Conservation (phyloP, 345 rosid species). For the Populus nigra region DNA sequence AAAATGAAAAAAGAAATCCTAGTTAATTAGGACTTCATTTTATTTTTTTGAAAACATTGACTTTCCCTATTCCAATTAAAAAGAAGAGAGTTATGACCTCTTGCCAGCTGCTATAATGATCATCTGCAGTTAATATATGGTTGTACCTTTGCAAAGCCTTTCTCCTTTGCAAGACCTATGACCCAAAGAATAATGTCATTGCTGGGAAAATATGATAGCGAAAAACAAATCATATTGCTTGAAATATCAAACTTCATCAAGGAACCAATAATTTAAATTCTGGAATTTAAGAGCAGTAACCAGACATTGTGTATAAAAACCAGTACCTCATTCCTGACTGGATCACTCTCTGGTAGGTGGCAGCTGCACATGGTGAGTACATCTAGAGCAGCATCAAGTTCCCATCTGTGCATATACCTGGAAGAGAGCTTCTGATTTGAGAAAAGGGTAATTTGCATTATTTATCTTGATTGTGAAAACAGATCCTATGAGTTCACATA, state of each 20-base stretch:
- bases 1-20: neutral
- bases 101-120: constrained; percentile 91
- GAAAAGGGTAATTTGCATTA: no score
- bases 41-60: neutral
- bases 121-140: constrained; percentile 85
- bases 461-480: no score
- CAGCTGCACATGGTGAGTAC: constrained; percentile 98
- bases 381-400: constrained; percentile 84
- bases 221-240: neutral
- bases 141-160: constrained; percentile 84
- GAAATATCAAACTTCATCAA: constrained; percentile 4
- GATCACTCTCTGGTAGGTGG: constrained; percentile 67
- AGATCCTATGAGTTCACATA: constrained; percentile 33
- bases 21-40: neutral
- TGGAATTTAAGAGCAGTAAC: constrained; percentile 9
- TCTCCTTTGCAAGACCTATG: constrained; percentile 74
- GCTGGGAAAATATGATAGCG: neutral
- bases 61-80: constrained; percentile 9
- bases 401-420: constrained; percentile 91
- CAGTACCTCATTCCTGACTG: constrained; percentile 62
- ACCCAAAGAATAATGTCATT: constrained; percentile 8
- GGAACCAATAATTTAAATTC: constrained; percentile 1
- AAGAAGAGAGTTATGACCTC: constrained; percentile 56
- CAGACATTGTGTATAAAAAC: constrained; percentile 7
- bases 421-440: neutral